These are phyloP conservation scores for Fusarium sp. DNA, from an alignment of 2,329 filamentous ascomycete species.

Conservation along the genomic window DNA sequence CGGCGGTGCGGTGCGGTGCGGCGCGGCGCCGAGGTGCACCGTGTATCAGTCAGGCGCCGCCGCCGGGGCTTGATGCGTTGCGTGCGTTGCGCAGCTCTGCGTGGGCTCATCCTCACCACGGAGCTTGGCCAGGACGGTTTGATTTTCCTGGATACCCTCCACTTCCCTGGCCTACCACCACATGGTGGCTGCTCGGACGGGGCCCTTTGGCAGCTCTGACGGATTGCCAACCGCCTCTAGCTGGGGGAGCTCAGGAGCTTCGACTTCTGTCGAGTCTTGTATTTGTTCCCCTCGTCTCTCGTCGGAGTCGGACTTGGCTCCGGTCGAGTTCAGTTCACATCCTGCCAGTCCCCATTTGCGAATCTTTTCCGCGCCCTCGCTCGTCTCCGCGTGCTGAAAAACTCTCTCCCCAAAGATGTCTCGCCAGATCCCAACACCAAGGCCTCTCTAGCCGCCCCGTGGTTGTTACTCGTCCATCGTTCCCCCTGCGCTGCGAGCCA, in stretches of 20 bases:
- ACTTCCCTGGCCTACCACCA: conserved; percentile 34
- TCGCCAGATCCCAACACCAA: conserved; percentile 32
- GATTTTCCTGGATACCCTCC: conserved; percentile 38
- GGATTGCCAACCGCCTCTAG: conserved; percentile 35
- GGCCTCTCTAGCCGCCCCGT: conserved; percentile 32
- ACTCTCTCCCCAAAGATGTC: conserved; percentile 39
- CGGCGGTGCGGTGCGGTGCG: conserved; percentile 9
- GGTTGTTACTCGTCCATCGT: conserved; percentile 23
- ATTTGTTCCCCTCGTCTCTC: conserved; percentile 40
- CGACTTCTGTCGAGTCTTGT: conserved; percentile 37
- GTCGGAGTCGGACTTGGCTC: conserved; percentile 46
- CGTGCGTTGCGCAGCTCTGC: background rate
- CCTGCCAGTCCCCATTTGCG: conserved; percentile 43
- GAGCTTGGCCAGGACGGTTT: conserved; percentile 24
- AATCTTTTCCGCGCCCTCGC: conserved; percentile 44
- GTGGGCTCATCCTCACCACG: conserved; percentile 33
- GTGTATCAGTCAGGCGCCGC: conserved; percentile 7
- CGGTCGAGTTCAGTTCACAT: conserved; percentile 44
- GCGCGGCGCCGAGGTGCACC: conserved; percentile 16
- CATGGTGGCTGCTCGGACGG: conserved; percentile 21
- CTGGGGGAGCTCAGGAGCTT: conserved; percentile 31
- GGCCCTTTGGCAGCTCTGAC: conserved; percentile 27
- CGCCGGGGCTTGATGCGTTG: conserved; percentile 11
- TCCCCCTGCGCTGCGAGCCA: conserved; percentile 12
- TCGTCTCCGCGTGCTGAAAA: conserved; percentile 38